Conservation (phyloP, 2,329 filamentous ascomycete species). For the Meredithiella fracta region DNA sequence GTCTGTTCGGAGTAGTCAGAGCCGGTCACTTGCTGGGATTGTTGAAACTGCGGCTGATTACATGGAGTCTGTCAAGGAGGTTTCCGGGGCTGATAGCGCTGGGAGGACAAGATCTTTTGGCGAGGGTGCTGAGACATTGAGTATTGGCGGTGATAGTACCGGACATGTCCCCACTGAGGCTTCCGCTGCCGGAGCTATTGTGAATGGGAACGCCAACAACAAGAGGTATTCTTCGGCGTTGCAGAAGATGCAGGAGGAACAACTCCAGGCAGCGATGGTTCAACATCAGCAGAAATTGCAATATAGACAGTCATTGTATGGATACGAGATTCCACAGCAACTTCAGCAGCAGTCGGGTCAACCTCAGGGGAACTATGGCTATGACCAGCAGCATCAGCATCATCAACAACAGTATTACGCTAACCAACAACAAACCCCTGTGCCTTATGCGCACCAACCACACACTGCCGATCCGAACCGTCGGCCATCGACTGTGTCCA, state of each 20-base stretch:
- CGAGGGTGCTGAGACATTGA: slow-evolving; percentile 10
- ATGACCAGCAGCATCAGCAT: slow-evolving; percentile 1
- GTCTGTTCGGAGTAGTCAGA: slow-evolving; percentile 34
- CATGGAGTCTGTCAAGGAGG: slow-evolving; percentile 13
- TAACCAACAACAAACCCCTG: neutral
- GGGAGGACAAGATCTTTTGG: slow-evolving; percentile 9
- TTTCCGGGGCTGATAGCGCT: neutral
- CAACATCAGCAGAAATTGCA: neutral
- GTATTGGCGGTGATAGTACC: neutral
- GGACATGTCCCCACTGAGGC: neutral
- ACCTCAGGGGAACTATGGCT: neutral
- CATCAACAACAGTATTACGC: neutral
- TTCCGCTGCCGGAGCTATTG: neutral
- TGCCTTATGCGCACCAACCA: neutral
- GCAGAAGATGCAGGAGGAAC: slow-evolving; percentile 1
- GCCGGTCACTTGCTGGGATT: slow-evolving; percentile 38
- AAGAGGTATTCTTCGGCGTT: neutral
- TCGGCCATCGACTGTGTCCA: slow-evolving; percentile 3
- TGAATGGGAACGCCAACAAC: neutral
- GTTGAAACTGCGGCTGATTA: slow-evolving; percentile 35
- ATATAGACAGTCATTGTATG: neutral
- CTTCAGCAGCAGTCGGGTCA: neutral
- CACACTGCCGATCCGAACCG: neutral
- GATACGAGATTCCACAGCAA: neutral
- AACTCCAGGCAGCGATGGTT: neutral